Conservation (phyloP, 768 basidiomycete species). For the Tulasnella sp. region DNA sequence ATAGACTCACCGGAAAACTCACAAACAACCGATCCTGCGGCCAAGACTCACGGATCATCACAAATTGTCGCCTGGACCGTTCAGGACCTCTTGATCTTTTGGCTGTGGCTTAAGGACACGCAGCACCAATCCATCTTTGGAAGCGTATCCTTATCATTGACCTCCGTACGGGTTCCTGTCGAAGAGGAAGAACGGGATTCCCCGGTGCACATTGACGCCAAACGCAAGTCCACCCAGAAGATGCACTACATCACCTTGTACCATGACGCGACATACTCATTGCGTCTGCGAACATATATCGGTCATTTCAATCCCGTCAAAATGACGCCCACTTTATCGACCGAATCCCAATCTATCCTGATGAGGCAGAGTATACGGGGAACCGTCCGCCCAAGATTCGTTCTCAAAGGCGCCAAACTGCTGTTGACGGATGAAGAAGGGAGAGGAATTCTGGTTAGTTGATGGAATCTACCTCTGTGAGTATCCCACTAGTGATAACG, state of each 20-base stretch:
- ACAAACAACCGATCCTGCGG: not conserved
- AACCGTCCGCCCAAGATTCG: not conserved
- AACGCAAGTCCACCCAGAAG: not conserved
- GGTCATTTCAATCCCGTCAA: not conserved
- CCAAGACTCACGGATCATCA: not conserved
- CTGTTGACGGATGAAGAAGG: not conserved
- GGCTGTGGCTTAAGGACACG: slow-evolving; percentile 10
- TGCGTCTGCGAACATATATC: not conserved
- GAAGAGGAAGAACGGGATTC: not conserved
- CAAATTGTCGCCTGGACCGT: not conserved
- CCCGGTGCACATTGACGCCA: not conserved
- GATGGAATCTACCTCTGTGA: too few relatives aligned
- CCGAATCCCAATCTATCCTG: not conserved
- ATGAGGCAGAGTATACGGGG: not conserved
- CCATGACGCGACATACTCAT: not conserved
- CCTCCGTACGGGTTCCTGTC: not conserved
- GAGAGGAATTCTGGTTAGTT: not conserved
- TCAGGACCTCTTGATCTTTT: slow-evolving; percentile 1
- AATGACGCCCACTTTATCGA: not conserved
- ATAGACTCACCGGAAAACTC: not conserved
- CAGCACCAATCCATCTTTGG: not conserved
- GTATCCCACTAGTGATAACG: too few relatives aligned
- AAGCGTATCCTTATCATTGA: not conserved
- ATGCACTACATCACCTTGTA: slow-evolving; percentile 8
- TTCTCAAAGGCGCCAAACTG: slow-evolving; percentile 2